Conservation (phyloP, 2,329 filamentous ascomycete species). For the Cladophialophora carrionii region DNA sequence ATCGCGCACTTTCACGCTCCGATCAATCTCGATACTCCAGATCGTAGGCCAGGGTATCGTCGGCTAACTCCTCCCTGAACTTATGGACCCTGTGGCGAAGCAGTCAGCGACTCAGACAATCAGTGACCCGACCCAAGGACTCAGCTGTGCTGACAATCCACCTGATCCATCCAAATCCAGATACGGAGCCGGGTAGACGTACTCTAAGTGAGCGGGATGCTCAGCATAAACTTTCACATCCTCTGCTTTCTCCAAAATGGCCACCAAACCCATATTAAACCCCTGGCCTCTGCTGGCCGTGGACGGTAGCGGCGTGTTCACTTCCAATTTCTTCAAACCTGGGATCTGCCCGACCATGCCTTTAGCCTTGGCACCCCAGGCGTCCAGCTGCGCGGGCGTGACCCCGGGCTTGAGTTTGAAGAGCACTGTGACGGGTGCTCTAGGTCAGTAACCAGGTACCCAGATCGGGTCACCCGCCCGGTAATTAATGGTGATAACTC, state of each 20-base stretch:
- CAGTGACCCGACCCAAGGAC: neutral
- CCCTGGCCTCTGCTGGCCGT: slow-evolving; percentile 51
- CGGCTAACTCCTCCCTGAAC: slow-evolving; percentile 48
- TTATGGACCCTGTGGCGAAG: slow-evolving; percentile 45
- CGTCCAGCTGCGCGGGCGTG: slow-evolving; percentile 42
- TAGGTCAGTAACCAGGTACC: slow-evolving; percentile 10
- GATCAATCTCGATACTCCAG: slow-evolving; percentile 43
- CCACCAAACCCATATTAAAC: slow-evolving; percentile 53
- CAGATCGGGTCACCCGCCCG: neutral
- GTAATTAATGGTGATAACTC: neutral
- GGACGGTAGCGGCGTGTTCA: slow-evolving; percentile 45
- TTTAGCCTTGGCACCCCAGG: slow-evolving; percentile 42
- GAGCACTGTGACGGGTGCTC: slow-evolving; percentile 42
- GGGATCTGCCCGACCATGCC: slow-evolving; percentile 51
- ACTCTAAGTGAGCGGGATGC: slow-evolving; percentile 54
- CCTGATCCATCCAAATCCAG: too few relatives aligned
- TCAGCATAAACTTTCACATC: slow-evolving; percentile 50
- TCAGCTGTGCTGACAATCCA: neutral
- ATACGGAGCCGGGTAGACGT: slow-evolving; percentile 31
- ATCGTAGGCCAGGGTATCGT: slow-evolving; percentile 50
- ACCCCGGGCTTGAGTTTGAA: slow-evolving; percentile 50
- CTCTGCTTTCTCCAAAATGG: slow-evolving; percentile 50
- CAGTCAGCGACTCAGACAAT: neutral
- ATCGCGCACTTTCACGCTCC: neutral
- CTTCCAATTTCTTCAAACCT: slow-evolving; percentile 45